Percentiles rank a stretch among this genome's conserved stretches.
Conservation (phyloP, 345 rosid genomes). For the Dovyalis caffra region DNA sequence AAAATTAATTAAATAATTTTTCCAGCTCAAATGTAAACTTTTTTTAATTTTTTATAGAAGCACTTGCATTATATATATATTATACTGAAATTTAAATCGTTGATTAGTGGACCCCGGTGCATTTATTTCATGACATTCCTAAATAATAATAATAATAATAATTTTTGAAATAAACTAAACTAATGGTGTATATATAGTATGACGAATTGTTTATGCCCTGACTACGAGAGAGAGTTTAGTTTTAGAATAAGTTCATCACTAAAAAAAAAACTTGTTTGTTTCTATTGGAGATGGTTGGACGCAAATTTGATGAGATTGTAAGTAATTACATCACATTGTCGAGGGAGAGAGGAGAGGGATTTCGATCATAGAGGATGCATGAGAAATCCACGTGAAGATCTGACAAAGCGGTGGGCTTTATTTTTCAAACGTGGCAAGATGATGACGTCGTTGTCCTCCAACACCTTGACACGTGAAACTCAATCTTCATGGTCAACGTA, state of each 20-base stretch:
- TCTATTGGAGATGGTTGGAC: not conserved
- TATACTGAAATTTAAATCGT: too few species aligned
- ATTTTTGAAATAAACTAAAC: not conserved
- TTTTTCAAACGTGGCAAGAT: constrained; percentile 6
- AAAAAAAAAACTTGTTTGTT: not conserved
- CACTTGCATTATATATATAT: too few species aligned
- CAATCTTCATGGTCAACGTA: constrained; percentile 20
- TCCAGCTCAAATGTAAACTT: too few species aligned
- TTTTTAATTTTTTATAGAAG: too few species aligned
- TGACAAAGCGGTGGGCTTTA: constrained; percentile 27
- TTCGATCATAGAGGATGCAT: constrained; percentile 5
- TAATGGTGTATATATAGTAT: too few species aligned
- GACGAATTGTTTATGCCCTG: too few species aligned
- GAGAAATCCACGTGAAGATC: constrained; percentile 38
- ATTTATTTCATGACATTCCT: too few species aligned
- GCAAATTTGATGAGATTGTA: not conserved
- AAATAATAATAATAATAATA: too few species aligned
- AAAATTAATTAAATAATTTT: too few species aligned
- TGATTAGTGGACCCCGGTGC: too few species aligned
- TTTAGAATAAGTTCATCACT: too few species aligned
- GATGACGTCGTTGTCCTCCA: constrained; percentile 22
- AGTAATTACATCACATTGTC: not conserved
- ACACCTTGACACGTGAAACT: constrained; percentile 33
- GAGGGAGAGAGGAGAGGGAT: not conserved
- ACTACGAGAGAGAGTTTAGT: not conserved